Conservation (phyloP, 2,329 filamentous ascomycete genomes). For the Lomentospora prolificans region DNA sequence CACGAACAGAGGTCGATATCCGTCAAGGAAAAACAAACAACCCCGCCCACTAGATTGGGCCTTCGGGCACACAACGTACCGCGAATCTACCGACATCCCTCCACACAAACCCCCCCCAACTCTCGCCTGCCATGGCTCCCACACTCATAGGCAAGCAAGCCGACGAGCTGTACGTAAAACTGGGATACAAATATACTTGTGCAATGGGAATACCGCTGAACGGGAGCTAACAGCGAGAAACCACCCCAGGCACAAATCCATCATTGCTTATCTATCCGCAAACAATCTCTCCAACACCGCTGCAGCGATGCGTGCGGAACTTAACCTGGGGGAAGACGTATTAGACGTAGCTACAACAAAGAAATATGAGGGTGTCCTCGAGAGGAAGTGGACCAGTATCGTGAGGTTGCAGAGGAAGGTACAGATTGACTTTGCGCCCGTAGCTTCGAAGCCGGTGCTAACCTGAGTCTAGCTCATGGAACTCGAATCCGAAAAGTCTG, state of each 20-base stretch:
- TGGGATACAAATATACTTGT: neutral
- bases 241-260: constrained; percentile 71
- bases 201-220: neutral
- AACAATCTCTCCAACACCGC: constrained; percentile 62
- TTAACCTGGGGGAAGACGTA: constrained; percentile 56
- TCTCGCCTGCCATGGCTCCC: constrained; percentile 1
- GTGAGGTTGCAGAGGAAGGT: constrained; percentile 94
- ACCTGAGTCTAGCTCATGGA: constrained; percentile 67
- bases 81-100: neutral
- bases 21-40: too few species aligned
- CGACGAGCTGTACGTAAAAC: constrained; percentile 67
- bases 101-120: neutral
- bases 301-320: constrained; percentile 63
- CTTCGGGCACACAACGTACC: neutral
- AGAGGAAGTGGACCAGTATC: constrained; percentile 98
- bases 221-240: neutral
- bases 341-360: constrained; percentile 78
- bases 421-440: constrained; percentile 13
- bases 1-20: too few species aligned
- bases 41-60: neutral
- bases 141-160: constrained; percentile 70
- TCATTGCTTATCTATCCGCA: constrained; percentile 77
- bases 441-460: constrained; percentile 5
- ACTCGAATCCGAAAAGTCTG: constrained; percentile 64
- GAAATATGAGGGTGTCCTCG: constrained; percentile 87